Base-by-base conservation (phyloP, 2,329 filamentous ascomycete genomes). In the Chaetomium strumarium region DNA sequence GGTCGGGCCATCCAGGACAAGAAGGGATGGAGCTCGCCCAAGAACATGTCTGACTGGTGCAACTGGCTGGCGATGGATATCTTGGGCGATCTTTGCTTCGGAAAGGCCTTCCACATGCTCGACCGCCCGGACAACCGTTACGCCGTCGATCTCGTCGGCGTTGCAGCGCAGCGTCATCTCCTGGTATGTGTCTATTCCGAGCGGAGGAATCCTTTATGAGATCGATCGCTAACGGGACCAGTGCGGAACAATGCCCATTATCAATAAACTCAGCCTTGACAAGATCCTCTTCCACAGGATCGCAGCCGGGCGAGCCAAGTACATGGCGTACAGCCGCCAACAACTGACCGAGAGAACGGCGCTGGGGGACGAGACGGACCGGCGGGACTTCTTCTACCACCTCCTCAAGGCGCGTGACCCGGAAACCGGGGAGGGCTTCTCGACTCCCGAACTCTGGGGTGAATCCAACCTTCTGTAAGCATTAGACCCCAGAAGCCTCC, bases 381-480 rank as follows among this genome's bases (percentile, higher is more conserved):
- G 85, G 33, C 81, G 84, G 52, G 86, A 89, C 64, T 88, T 89
- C 72, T 88, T 89, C 71, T 84, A 87, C 68, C 83, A 88, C 66
- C 76, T 90, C 11, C 77, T 89, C 55, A 84, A 83, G 63, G 85
- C 85, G 8, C 79, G 79, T 37, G 85, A 89, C 59, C 84, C 84
- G 12, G 84, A 88, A 63, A 87, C 84, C 0, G 84, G 84, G 48
- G 75, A 79, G 52, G 82, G 82, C 1, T 84, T 88, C 63, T 77
- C 74, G 38, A 83, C 75, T 2, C 77, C 79, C 0, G 85, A 88
- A 63, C 77, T 88, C 20, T 86, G 84, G 83, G 81, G 77, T 46
- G 84, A 88, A 65, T 84, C 83, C 9, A 86, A 87, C 63, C 69
- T 86, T 16, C 75, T 88, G 71, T 80, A 63, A 67, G 75, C 66